Conservation (phyloP, 2,329 filamentous ascomycete genomes). For the Aspergillus sojae region DNA sequence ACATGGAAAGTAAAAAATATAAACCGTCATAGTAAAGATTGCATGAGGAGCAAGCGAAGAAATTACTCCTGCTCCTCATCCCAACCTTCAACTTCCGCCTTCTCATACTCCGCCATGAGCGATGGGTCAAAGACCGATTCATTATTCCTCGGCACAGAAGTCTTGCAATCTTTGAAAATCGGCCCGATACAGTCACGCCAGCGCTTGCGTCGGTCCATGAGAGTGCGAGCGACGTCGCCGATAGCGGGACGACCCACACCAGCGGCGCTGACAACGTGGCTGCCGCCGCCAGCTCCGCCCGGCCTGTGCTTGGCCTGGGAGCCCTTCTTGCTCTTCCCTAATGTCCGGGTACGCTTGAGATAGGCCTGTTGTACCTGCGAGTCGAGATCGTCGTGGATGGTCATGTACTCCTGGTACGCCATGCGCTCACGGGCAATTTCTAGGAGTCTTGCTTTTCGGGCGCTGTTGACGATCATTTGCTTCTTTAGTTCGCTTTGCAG, state of each 20-base stretch:
- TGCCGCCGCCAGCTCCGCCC: slow-evolving; percentile 73
- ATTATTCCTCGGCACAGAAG: slow-evolving; percentile 68
- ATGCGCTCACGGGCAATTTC: slow-evolving; percentile 90
- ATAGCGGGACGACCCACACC: slow-evolving; percentile 63
- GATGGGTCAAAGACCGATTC: slow-evolving; percentile 76
- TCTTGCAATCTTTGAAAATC: slow-evolving; percentile 82
- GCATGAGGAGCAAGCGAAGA: neutral
- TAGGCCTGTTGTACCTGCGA: slow-evolving; percentile 93
- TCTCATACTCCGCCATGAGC: slow-evolving; percentile 72
- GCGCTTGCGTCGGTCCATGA: slow-evolving; percentile 87
- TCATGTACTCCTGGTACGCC: slow-evolving; percentile 95
- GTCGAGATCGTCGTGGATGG: slow-evolving; percentile 95
- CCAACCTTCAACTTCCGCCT: slow-evolving; percentile 77
- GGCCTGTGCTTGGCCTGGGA: slow-evolving; percentile 60
- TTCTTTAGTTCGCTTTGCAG: slow-evolving; percentile 81
- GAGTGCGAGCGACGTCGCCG: slow-evolving; percentile 83
- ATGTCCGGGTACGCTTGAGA: slow-evolving; percentile 89
- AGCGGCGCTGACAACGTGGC: slow-evolving; percentile 51
- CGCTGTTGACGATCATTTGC: slow-evolving; percentile 84
- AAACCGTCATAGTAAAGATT: neutral
- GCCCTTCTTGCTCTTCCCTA: slow-evolving; percentile 92
- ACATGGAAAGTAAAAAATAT: slow-evolving; percentile 7
- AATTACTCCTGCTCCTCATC: slow-evolving; percentile 72
- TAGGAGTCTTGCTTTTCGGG: slow-evolving; percentile 81
- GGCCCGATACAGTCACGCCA: slow-evolving; percentile 92